Evolutionary conservation across 2,329 filamentous ascomycete species (phyloP).

Genomic region (Ceratocystis papillata): DNA sequence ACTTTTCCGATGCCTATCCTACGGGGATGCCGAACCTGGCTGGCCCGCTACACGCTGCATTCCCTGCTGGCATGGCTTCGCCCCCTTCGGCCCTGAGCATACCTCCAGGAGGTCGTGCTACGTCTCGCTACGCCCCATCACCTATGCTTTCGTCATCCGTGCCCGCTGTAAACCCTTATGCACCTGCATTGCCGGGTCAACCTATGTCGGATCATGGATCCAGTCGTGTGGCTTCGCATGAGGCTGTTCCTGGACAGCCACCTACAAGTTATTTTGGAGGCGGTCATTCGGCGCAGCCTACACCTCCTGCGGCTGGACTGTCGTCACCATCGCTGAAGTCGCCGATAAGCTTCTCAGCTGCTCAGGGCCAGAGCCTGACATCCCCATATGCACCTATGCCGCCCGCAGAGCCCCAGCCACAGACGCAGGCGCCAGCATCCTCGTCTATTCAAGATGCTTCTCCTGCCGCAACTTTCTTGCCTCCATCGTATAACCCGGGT

Average conservation of each 20-base stretch:
- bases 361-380: slow-evolving; percentile 11
- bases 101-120: slow-evolving; percentile 26
- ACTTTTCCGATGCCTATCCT: slow-evolving; percentile 58
- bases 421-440: slow-evolving; percentile 26
- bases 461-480: slow-evolving; percentile 26
- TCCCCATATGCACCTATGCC: slow-evolving; percentile 3
- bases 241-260: neutral
- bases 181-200: slow-evolving; percentile 18
- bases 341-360: slow-evolving; percentile 15
- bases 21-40: slow-evolving; percentile 36
- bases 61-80: slow-evolving; percentile 30
- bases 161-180: slow-evolving; percentile 28
- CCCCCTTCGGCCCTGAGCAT: slow-evolving; percentile 27
- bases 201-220: slow-evolving; percentile 17
- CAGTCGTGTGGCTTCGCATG: slow-evolving; percentile 17
- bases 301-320: neutral
- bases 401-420: slow-evolving; percentile 24
- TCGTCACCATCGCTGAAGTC: slow-evolving; percentile 19
- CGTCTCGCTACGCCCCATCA: slow-evolving; percentile 43
- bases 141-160: slow-evolving; percentile 28
- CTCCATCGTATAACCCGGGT: slow-evolving; percentile 36
- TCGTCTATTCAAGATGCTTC: neutral
- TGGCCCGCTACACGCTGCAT: slow-evolving; percentile 28
- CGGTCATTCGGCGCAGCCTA: neutral
- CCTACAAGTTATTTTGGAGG: neutral